Conservation (phyloP, 2,329 filamentous ascomycete genomes). For the Botryotinia calthae region DNA sequence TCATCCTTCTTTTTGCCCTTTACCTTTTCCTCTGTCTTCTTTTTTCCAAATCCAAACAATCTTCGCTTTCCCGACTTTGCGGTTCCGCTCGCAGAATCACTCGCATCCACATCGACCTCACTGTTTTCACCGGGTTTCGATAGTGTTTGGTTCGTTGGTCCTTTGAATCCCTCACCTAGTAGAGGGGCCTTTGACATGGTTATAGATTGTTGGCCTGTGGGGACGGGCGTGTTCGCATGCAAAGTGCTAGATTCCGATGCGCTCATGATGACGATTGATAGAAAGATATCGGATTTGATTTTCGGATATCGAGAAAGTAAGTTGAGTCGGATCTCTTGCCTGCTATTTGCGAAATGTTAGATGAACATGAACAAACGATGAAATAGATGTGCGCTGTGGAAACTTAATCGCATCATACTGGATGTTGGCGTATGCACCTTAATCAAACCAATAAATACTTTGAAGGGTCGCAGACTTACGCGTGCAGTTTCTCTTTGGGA, state of each 20-base stretch:
- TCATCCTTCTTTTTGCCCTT: conserved; percentile 43
- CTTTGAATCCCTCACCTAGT: conserved; percentile 39
- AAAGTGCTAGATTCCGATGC: conserved; percentile 35
- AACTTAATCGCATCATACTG: conserved; percentile 20
- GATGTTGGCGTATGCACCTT: conserved; percentile 25
- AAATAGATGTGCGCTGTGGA: conserved; percentile 23
- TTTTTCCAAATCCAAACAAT: conserved; percentile 62
- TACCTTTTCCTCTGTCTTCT: conserved; percentile 51
- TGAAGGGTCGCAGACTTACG: conserved; percentile 25
- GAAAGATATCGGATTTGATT: neutral
- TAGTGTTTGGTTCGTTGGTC: conserved; percentile 27
- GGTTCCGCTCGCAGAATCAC: conserved; percentile 38
- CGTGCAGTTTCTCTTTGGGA: conserved; percentile 23
- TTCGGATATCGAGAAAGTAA: neutral
- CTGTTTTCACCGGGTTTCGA: conserved; percentile 32
- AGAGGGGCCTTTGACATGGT: conserved; percentile 35
- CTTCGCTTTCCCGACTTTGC: conserved; percentile 52
- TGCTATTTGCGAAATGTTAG: conserved; percentile 13
- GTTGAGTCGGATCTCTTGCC: neutral
- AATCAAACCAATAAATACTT: conserved; percentile 28
- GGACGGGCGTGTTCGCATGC: conserved; percentile 34
- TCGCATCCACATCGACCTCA: conserved; percentile 31
- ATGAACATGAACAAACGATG: conserved; percentile 22
- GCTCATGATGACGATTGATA: conserved; percentile 31
- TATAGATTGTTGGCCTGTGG: conserved; percentile 25